phyloP scores from a whole-genome alignment of 306 rosid genomes.

The Prunus fruticosa region DNA sequence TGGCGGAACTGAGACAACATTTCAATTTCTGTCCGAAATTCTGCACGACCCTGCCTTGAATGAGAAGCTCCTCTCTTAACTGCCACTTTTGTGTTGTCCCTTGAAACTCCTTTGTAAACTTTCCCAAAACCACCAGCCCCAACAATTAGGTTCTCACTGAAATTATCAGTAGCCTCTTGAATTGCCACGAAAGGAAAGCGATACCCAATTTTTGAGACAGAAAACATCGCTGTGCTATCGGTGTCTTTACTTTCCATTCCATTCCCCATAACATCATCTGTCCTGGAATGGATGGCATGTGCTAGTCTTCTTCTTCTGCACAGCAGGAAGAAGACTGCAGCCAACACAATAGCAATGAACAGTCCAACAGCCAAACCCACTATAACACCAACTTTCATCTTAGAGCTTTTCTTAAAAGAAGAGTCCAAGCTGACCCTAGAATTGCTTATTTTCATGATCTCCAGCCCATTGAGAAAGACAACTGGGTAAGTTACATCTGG shows the following conservation, averaged over 20 bases:
- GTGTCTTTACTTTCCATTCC: constrained; percentile 16
- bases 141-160: constrained; percentile 52
- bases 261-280: constrained; percentile 21
- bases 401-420: constrained; percentile 13
- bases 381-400: constrained; percentile 34
- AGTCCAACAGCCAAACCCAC: constrained; percentile 42
- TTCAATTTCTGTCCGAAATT: constrained; percentile 67
- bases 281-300: constrained; percentile 31
- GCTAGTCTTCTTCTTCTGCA: constrained; percentile 43
- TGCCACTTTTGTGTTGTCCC: constrained; percentile 57
- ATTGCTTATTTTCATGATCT: constrained; percentile 63
- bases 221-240: constrained; percentile 23
- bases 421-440: constrained; percentile 32
- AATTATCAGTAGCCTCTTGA: constrained; percentile 59
- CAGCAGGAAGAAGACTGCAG: constrained; percentile 24
- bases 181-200: constrained; percentile 45
- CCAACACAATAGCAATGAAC: constrained; percentile 25
- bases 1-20: constrained; percentile 71
- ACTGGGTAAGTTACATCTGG: neutral
- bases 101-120: constrained; percentile 62
- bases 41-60: constrained; percentile 58
- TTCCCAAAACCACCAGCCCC: constrained; percentile 76
- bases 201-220: constrained; percentile 45
- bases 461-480: constrained; percentile 61
- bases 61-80: constrained; percentile 53